Conservation (phyloP, 805 yeast species). For the Ogataea methanolica region DNA sequence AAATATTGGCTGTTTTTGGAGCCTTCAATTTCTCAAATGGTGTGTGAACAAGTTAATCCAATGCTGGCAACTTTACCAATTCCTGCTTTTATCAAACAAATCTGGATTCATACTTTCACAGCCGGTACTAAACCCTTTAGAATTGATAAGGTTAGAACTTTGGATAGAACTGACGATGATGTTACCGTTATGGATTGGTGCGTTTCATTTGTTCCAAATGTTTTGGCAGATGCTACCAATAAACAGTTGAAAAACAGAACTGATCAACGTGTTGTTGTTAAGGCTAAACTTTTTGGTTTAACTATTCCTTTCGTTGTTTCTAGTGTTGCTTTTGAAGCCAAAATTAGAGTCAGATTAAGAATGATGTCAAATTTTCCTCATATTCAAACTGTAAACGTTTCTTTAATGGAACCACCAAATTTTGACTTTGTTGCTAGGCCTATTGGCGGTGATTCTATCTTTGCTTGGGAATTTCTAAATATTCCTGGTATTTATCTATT, state of each 20-base stretch:
- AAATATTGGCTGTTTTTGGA: conserved; percentile 91
- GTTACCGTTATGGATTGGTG: conserved; percentile 98
- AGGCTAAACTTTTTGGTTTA: conserved; percentile 78
- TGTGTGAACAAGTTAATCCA: conserved; percentile 81
- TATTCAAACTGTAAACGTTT: conserved; percentile 82
- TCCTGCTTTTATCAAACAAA: conserved; percentile 77
- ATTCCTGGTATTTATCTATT: conserved; percentile 84
- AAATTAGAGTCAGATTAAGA: conserved; percentile 76
- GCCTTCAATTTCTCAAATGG: conserved; percentile 83
- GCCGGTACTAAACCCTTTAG: conserved; percentile 96
- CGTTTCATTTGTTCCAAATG: conserved; percentile 88
- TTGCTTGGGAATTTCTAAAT: conserved; percentile 82
- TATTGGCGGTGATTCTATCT: conserved; percentile 71
- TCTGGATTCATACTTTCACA: conserved; percentile 87
- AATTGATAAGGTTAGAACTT: conserved; percentile 82
- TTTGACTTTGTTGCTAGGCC: conserved; percentile 79
- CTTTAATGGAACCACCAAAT: conserved; percentile 81
- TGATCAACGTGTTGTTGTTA: conserved; percentile 75
- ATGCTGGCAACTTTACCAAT: conserved; percentile 69
- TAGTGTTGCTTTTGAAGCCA: conserved; percentile 70
- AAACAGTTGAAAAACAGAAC: conserved; percentile 82
- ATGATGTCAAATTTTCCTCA: conserved; percentile 92
- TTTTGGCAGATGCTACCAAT: conserved; percentile 73
- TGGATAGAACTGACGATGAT: conserved; percentile 85
- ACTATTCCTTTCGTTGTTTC: conserved; percentile 77